These are phyloP conservation scores for Colletotrichum eleusines DNA, from an alignment of 2,329 filamentous ascomycete species.

Conservation along the genomic window DNA sequence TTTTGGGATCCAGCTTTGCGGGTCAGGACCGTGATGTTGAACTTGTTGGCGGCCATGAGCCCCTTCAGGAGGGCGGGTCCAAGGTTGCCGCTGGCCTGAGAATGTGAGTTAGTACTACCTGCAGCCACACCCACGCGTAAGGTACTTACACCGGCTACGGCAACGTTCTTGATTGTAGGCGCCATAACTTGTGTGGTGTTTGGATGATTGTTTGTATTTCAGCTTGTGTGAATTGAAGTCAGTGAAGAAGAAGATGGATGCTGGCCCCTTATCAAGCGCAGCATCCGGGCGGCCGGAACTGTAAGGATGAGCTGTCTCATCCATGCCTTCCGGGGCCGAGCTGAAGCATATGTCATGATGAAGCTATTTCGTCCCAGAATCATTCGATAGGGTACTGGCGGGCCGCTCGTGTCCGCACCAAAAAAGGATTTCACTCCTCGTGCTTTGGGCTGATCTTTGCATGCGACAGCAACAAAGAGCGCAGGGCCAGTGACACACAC, in stretches of 20 bases:
- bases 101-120: not conserved
- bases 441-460: not conserved
- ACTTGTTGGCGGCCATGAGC: conserved; percentile 49
- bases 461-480: not conserved
- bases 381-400: conserved; percentile 15
- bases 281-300: not conserved
- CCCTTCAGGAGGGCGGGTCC: conserved; percentile 49
- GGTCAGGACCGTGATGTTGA: conserved; percentile 66
- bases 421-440: not conserved
- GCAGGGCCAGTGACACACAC: conserved; percentile 9
- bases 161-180: conserved; percentile 52
- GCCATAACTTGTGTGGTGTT: conserved; percentile 25
- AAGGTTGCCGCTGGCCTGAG: conserved; percentile 50
- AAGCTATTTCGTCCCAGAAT: conserved; percentile 31
- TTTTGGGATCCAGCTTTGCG: conserved; percentile 57
- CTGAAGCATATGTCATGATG: conserved; percentile 19
- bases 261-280: conserved; percentile 14
- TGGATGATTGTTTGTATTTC: not conserved
- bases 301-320: conserved; percentile 6
- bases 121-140: not conserved
- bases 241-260: not conserved
- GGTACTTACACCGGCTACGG: conserved; percentile 50
- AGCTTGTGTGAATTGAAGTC: not conserved
- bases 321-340: not conserved
- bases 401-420: not conserved